Percentiles rank a stretch among this genome's conserved stretches.
These are phyloP conservation scores for Camellia granthamiana DNA, from an alignment of 148 eudicot genomes.

Conservation along the genomic window DNA sequence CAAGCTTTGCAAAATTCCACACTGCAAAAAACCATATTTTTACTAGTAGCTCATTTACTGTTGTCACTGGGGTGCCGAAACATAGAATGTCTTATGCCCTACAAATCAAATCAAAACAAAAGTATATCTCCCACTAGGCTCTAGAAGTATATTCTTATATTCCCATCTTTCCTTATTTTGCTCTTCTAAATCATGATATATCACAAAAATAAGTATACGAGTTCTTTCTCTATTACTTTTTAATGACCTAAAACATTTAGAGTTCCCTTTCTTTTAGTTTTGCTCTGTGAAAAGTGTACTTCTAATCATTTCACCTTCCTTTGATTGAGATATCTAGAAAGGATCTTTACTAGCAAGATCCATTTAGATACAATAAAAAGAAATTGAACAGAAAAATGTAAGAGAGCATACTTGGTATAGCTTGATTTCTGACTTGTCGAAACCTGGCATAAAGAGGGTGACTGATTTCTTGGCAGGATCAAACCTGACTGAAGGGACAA, in stretches of 20 bases:
- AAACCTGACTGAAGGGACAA: constrained; percentile 53
- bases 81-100: not conserved
- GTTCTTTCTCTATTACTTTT: not conserved
- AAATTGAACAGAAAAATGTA: not conserved
- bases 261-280: not conserved
- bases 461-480: constrained; percentile 62
- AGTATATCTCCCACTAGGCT: not conserved
- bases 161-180: not conserved
- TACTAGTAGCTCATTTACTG: not conserved
- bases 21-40: not conserved
- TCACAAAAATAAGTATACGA: not conserved
- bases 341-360: not conserved
- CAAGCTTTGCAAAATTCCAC: not conserved
- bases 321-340: not conserved
- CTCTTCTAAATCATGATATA: not conserved
- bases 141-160: not conserved
- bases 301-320: not conserved
- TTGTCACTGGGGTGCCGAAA: not conserved
- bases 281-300: not conserved
- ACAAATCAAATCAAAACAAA: not conserved
- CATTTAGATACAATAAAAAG: not conserved
- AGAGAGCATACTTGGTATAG: constrained; percentile 68
- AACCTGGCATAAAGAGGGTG: constrained; percentile 91
- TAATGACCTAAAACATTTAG: not conserved
- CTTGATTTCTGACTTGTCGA: constrained; percentile 92